Base-by-base conservation (phyloP, 163 green algal genomes). In the Scenedesmus sp. region DNA sequence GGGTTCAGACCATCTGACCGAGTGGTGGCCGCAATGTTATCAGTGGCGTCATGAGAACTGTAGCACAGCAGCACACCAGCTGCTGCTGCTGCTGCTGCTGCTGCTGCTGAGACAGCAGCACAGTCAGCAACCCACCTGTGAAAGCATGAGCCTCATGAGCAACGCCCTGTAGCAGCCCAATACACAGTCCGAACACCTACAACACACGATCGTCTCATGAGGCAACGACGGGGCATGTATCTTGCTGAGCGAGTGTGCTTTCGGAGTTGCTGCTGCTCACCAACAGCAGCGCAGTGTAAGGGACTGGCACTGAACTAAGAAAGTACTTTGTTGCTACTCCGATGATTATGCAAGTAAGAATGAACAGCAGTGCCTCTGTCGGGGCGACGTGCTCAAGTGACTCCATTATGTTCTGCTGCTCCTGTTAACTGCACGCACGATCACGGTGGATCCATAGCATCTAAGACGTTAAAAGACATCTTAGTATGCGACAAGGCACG, bases 341-440 rank as follows among this genome's bases (percentile, higher is more conserved):
- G 13, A 82, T 82, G 4, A 82, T 26, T 64, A 82, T 82, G 85
- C 86, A 90, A 20, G 86, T 90, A 3, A 90, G 55, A 6, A 90
- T 70, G 54, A 90, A 90, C 67, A 90, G 86, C 34, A 84, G 46
- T 10, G 86, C 86, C 66, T 90, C 86, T n/a, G 86, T 90, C 6
- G 86, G 86, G 12, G 86, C 66, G 7, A 60, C 67, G 15, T 89
- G 85, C 10, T 26, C 85, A 4, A 26, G 16, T 82, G 54, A 9
- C 60, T 54, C 84, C 84, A 88, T 88, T 2, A 10, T 59, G 64
- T 79, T 76, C 3, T 52, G 23, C 23, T 46, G 70, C 70, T 5
- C 46, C 5, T 52, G 5, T 10, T 79, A 23, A 79, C 23, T 7
- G 4, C 23, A 79, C 12, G 70, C 66, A 26, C 70, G 23, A 79